These are phyloP conservation scores for Leishmania turanica DNA, from an alignment of 208 protist genomes.

Conservation along the genomic window DNA sequence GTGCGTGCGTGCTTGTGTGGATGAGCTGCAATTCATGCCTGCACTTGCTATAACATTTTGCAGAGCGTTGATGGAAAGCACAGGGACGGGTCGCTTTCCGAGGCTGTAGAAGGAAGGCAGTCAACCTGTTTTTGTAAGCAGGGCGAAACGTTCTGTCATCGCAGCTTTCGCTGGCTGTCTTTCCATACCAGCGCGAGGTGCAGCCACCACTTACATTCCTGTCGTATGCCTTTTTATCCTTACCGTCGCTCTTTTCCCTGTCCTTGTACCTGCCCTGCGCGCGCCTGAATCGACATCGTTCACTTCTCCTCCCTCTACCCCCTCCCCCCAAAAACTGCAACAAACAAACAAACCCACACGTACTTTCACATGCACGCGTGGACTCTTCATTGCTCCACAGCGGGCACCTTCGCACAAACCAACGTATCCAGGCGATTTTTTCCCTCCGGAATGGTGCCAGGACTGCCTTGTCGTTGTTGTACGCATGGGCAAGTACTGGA, in stretches of 20 bases:
- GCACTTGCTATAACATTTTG: not conserved
- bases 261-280: not conserved
- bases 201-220: too few relatives aligned
- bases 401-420: not conserved
- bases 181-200: not conserved
- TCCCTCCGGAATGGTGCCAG: not conserved
- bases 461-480: not conserved
- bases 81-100: not conserved
- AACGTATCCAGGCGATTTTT: not conserved
- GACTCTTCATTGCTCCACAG: not conserved
- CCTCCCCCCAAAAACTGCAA: not conserved
- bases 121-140: not conserved
- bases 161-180: not conserved
- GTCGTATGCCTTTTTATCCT: too few relatives aligned
- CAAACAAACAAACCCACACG: not conserved
- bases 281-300: not conserved
- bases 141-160: not conserved
- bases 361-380: not conserved
- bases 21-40: not conserved
- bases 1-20: not conserved
- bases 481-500: conserved; percentile 17
- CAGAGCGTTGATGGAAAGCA: not conserved
- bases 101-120: not conserved
- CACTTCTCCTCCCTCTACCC: not conserved
- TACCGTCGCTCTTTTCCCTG: not conserved